These are phyloP conservation scores for Nannochloropsis salina DNA, from an alignment of 108 stramenopile species.

Conservation along the genomic window DNA sequence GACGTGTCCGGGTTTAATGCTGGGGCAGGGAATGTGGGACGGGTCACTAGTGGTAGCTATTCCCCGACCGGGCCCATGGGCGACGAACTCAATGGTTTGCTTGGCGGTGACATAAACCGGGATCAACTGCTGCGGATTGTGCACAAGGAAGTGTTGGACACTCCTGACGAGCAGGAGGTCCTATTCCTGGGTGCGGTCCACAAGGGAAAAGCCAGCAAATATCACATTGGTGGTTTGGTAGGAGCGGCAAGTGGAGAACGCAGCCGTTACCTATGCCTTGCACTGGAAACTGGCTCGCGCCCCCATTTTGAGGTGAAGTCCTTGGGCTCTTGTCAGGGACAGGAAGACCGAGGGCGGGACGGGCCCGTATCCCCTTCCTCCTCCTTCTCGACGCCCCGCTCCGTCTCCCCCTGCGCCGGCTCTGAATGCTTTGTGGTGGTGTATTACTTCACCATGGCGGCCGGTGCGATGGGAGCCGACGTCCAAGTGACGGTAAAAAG, in stretches of 20 bases:
- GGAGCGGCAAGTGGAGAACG: not conserved
- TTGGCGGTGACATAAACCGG: not conserved
- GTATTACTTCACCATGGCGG: not conserved
- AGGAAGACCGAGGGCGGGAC: not conserved
- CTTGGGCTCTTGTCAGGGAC: not conserved
- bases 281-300: slow-evolving; percentile 6
- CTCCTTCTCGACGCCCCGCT: not conserved
- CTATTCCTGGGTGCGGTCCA: not conserved
- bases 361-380: not conserved
- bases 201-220: slow-evolving; percentile 6
- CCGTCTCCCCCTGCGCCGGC: not conserved
- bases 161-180: not conserved
- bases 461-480: not conserved
- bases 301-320: not conserved
- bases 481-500: not conserved
- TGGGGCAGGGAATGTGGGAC: not conserved
- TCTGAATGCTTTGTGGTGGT: slow-evolving; percentile 6
- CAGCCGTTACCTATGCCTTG: not conserved
- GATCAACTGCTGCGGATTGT: not conserved
- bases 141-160: slow-evolving; percentile 6
- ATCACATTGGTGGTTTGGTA: not conserved
- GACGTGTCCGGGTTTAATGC: not conserved
- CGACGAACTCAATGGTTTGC: not conserved
- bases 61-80: not conserved
- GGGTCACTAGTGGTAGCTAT: not conserved